Evolutionary conservation across 169 alveolate genomes (phyloP), one percentile per base, ranked within the genome.

Genomic region (Nephromyces sp.): DNA sequence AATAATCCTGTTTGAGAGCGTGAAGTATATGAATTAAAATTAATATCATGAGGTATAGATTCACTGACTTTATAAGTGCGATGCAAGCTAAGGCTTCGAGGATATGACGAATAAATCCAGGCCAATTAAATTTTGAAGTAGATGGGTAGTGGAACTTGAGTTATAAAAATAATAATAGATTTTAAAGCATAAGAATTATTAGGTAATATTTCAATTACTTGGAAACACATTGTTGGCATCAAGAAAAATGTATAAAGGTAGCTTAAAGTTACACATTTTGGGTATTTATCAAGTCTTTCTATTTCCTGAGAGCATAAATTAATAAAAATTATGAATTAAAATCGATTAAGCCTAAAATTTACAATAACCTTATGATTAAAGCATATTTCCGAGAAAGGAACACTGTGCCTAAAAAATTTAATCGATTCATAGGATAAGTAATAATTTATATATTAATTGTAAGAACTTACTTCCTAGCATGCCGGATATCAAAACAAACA

Each of bases 221-320:
- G 94, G 73, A 82, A 93, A 74, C 98, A 93, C 80, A 90, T 87
- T 1, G 98, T 93, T 28, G 98, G 98, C 89, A 92, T 88, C 30
- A 89, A 53, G 67, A 92, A 73, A 74, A 87, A 93, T 43, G 92
- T 79, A 66, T 87, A 88, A 15, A 86, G 84, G 75, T 84, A 85
- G 33, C 76, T 72, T 29, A 93, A 65, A n/a, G 77, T 82, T 15
- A 93, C 67, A 75, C 94, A 87, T 5, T 80, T 32, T 1, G 98
- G 98, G 79, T 93, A 93, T 22, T 73, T 75, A 21, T 87, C 68
- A 22, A 91, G 93, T 15, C 80, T 78, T 30, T 86, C 87, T 8
- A 90, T 90, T 63, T 87, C 94, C 57, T 84, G 82, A 52, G 34
- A 2, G 74, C 74, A 0, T 6, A 24, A 22, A 86, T 77, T 29